Conservation (phyloP, 768 basidiomycete genomes). For the Panaeolus cyanescens region DNA sequence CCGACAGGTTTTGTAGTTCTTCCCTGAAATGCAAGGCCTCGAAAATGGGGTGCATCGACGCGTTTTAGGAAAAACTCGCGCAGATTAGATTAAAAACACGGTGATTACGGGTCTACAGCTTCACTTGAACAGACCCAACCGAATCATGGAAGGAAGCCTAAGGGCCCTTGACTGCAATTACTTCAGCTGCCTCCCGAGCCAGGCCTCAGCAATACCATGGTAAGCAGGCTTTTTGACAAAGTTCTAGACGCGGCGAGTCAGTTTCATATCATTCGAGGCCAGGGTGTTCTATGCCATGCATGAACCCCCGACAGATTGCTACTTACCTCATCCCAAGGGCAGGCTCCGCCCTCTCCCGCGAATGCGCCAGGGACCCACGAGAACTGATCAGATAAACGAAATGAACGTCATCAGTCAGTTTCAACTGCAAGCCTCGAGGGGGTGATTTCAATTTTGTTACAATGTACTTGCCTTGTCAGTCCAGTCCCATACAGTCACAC, state of each 20-base stretch:
- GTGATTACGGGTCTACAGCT: not conserved
- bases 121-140: not conserved
- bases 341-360: constrained; percentile 40
- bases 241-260: not conserved
- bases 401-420: not conserved
- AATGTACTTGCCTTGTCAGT: constrained; percentile 36
- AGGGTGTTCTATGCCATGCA: not conserved
- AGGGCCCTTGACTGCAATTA: not conserved
- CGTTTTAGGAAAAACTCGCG: not conserved
- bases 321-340: constrained; percentile 4
- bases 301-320: not conserved
- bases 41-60: not conserved
- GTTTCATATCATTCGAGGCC: not conserved
- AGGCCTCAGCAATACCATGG: not conserved
- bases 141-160: not conserved
- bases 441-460: not conserved
- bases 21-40: not conserved
- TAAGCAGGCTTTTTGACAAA: not conserved
- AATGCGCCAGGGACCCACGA: constrained; percentile 44
- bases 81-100: constrained; percentile 1
- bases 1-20: not conserved
- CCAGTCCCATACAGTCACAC: constrained; percentile 46
- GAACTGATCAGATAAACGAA: constrained; percentile 24
- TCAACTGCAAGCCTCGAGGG: not conserved
- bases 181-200: not conserved